Evolutionary conservation across 179 eudicot species (phyloP), one percentile per base, ranked within the genome.

Genomic region (Camellia oleifera): DNA sequence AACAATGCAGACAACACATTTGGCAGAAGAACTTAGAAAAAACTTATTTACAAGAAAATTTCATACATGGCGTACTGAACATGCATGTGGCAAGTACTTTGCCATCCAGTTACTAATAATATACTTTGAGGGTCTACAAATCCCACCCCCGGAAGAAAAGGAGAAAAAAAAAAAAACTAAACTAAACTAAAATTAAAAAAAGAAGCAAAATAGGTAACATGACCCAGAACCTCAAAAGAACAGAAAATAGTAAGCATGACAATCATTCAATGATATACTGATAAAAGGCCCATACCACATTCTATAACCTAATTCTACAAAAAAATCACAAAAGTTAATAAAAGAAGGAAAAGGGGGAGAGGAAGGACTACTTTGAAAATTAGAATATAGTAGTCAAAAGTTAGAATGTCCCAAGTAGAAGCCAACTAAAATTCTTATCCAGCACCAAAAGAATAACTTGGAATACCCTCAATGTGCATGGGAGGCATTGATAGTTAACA

Each of bases 401-500:
- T 72, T 18, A 23, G 4, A 42, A 52, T 72, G 44, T 18, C 60
- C 5, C 58, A 53, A 57, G 75, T 18, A 72, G 61, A 72, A 52
- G 75, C n/a, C n/a, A 72, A 10, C 62, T 52, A n/a, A 72, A 17
- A 15, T 53, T 53, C 61, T 23, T 26, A 71, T n/a, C 69, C 46
- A 61, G 81, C 26, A 79, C 48, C 81, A 20, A 42, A 46, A 61
- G 20, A 54, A 69, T 13, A 75, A 75, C 57, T 62, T 75, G 48
- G 69, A 46, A 4, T 13, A 62, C 2, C 6, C 75, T 10, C 15
- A 4, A 52, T 10, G n/a, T 46, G 7, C 81, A 69, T 58, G 15
- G 44, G 14, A 61, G 23, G 23, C 15, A 23, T 12, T 13, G 70
- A 9, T 8, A 53, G 12, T 8, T 46, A 18, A 17, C 17, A 26